Evolutionary conservation across 331 rosid genomes (phyloP).

Genomic region (Dryas integrifolia): DNA sequence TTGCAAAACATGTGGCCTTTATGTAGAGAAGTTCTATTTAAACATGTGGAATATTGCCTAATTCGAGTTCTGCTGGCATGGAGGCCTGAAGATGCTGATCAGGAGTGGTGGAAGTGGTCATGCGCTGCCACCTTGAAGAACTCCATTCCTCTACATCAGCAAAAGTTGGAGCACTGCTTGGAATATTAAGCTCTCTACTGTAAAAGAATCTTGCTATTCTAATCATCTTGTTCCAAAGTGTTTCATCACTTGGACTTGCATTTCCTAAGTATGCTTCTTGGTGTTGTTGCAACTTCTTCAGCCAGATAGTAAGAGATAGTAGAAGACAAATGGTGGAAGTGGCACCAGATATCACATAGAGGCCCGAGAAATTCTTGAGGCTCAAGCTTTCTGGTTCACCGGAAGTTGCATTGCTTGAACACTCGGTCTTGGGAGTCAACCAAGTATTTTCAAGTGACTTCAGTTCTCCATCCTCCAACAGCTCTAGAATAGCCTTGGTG

Average conservation of each 20-base stretch:
- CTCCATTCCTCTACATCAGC: neutral
- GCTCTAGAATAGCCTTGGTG: constrained; percentile 44
- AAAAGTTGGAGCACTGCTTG: constrained; percentile 12
- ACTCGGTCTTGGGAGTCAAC: constrained; percentile 28
- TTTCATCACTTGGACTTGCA: constrained; percentile 13
- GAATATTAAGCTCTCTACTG: neutral
- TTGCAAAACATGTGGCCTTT: too few relatives aligned
- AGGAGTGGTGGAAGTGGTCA: neutral
- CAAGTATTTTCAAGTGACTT: constrained; percentile 44
- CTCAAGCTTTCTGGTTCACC: constrained; percentile 34
- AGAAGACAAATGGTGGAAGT: constrained; percentile 49
- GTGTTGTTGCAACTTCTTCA: constrained; percentile 6
- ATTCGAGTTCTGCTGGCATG: neutral
- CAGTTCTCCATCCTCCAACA: constrained; percentile 39
- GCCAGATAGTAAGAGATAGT: constrained; percentile 15
- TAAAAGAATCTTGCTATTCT: neutral
- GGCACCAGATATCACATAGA: constrained; percentile 44
- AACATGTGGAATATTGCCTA: too few relatives aligned
- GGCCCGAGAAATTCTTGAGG: constrained; percentile 48
- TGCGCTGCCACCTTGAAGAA: constrained; percentile 7
- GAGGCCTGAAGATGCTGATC: neutral
- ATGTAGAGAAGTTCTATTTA: too few relatives aligned
- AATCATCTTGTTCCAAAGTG: constrained; percentile 2
- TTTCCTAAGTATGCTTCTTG: constrained; percentile 4
- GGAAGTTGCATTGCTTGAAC: constrained; percentile 30